Percentiles rank a stretch among this genome's conserved stretches.
phyloP scores from a whole-genome alignment of 441 rosid genomes.

The Breynia disticha region DNA sequence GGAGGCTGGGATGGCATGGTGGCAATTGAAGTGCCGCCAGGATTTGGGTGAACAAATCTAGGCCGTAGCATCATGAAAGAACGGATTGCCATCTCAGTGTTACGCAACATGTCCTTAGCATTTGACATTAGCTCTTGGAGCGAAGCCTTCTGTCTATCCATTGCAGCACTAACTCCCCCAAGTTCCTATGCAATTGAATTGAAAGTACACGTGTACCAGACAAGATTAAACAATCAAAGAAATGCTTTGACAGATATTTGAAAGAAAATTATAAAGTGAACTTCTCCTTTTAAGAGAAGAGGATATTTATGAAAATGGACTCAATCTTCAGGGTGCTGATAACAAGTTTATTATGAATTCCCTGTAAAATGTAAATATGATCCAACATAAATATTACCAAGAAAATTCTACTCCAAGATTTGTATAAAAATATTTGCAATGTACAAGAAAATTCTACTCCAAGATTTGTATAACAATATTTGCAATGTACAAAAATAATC shows the following conservation, averaged over 20 bases:
- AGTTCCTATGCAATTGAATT: slow-evolving; percentile 50
- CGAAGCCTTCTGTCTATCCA: slow-evolving; percentile 78
- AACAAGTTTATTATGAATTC: too few species aligned
- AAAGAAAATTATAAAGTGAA: too few species aligned
- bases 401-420: too few species aligned
- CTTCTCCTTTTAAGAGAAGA: too few species aligned
- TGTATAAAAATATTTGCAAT: too few species aligned
- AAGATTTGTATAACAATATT: too few species aligned
- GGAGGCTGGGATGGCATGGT: slow-evolving; percentile 56
- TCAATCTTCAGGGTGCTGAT: too few species aligned
- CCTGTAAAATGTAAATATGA: too few species aligned
- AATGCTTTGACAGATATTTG: not conserved
- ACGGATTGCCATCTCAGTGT: slow-evolving; percentile 80
- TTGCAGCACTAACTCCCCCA: slow-evolving; percentile 75
- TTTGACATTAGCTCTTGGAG: slow-evolving; percentile 71
- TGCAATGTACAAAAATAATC: too few species aligned
- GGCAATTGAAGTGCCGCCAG: slow-evolving; percentile 41
- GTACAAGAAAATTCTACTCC: too few species aligned
- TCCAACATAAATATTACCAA: too few species aligned
- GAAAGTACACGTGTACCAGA: slow-evolving; percentile 1
- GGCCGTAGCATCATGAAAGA: slow-evolving; percentile 82
- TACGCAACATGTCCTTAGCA: slow-evolving; percentile 71
- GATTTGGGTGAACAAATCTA: slow-evolving; percentile 51
- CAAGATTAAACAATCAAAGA: slow-evolving; percentile 1
- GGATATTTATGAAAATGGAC: too few species aligned